These are phyloP conservation scores for Euptelea pleiosperma DNA, from an alignment of 164 flowering plant genomes.

Conservation along the genomic window DNA sequence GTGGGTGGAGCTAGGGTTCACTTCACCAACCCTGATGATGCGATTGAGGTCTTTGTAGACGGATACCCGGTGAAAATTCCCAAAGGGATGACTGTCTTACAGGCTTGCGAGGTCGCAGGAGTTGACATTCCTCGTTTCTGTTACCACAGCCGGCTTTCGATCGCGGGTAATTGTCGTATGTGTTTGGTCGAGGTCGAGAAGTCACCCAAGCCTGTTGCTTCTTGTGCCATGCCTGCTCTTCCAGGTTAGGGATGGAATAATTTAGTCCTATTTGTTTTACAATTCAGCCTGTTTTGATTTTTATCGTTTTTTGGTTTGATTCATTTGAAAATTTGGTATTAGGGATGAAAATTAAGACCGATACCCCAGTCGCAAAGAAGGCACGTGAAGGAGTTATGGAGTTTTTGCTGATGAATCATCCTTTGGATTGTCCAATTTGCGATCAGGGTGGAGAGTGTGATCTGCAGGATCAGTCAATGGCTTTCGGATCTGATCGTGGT, in stretches of 20 bases:
- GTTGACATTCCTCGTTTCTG: constrained; percentile 95
- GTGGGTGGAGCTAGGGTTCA: constrained; percentile 78
- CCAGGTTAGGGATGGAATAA: constrained; percentile 53
- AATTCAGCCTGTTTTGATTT: neutral
- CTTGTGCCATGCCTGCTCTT: constrained; percentile 99
- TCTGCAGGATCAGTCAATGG: constrained; percentile 99
- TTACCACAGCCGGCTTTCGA: constrained; percentile 84
- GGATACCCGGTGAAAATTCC: constrained; percentile 92
- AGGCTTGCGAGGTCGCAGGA: constrained; percentile 96
- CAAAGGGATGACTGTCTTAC: constrained; percentile 89
- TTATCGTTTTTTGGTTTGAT: neutral
- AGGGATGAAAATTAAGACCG: constrained; percentile 99
- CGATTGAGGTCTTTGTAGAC: constrained; percentile 93
- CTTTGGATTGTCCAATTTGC: constrained; percentile 97
- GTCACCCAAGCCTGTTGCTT: constrained; percentile 98
- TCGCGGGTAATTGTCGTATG: constrained; percentile 99
- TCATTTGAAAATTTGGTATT: neutral
- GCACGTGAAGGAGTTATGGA: constrained; percentile 99
- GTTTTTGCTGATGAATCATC: constrained; percentile 97
- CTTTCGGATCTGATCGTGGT: constrained; percentile 98
- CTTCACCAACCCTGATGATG: constrained; percentile 73
- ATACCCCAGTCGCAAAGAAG: constrained; percentile 91
- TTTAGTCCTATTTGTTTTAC: neutral
- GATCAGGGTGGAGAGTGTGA: constrained; percentile 99
- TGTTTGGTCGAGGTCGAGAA: constrained; percentile 98